These are phyloP conservation scores for Phytophthora hybrid DNA, from an alignment of 352 stramenopile genomes.

Conservation along the genomic window DNA sequence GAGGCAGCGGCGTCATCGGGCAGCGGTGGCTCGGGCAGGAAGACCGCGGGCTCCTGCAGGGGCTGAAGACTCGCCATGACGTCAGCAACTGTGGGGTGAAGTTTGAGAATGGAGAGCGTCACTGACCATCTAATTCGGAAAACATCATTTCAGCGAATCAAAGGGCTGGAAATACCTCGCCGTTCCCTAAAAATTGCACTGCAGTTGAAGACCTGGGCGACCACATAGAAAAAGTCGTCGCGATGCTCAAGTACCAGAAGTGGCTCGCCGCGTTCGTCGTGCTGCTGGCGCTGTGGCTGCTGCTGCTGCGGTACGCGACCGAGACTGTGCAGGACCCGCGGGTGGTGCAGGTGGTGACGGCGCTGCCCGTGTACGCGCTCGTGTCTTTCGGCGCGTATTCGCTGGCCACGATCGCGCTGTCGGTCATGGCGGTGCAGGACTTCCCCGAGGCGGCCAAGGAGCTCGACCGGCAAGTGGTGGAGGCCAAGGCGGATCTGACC, in stretches of 20 bases:
- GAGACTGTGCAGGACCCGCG: conserved; percentile 43
- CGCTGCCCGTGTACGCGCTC: conserved; percentile 75
- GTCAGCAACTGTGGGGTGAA: not conserved
- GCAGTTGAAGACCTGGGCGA: not conserved
- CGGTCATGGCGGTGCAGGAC: conserved; percentile 76
- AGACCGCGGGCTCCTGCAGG: not conserved
- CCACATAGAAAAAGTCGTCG: conserved; percentile 20
- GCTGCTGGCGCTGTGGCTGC: conserved; percentile 61
- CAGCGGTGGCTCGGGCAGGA: conserved; percentile 14
- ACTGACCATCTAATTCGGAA: conserved; percentile 34
- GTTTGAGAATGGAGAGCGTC: not conserved
- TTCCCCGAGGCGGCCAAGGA: conserved; percentile 76
- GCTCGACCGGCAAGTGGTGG: conserved; percentile 69
- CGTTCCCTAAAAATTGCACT: conserved; percentile 13
- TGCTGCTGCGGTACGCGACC: conserved; percentile 55
- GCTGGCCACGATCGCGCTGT: conserved; percentile 68
- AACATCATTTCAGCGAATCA: conserved; percentile 26
- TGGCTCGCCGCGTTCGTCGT: conserved; percentile 61
- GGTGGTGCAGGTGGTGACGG: conserved; percentile 59
- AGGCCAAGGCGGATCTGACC: conserved; percentile 68
- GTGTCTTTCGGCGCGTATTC: conserved; percentile 81
- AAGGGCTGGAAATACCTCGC: not conserved
- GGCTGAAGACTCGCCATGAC: conserved; percentile 2
- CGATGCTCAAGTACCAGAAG: conserved; percentile 86
- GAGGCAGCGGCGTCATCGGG: not conserved